These are phyloP conservation scores for Solanum hybrid DNA, from an alignment of 305 asterid species.

Conservation along the genomic window DNA sequence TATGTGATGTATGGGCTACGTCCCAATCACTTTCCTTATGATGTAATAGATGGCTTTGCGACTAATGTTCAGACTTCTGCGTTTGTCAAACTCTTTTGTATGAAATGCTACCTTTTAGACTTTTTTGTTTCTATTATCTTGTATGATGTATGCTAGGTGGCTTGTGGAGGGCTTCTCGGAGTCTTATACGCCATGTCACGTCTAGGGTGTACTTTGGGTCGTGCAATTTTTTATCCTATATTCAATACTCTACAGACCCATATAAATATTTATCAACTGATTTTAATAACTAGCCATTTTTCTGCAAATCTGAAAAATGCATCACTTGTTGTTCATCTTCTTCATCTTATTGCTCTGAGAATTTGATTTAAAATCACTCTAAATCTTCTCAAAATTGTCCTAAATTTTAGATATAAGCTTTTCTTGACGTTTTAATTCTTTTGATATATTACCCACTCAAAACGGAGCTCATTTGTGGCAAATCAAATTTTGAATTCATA, in stretches of 20 bases:
- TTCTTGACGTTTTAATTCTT: background rate
- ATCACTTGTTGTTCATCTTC: background rate
- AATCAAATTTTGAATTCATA: background rate
- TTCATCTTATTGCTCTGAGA: background rate
- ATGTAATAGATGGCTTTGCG: background rate
- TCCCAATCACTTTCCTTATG: background rate
- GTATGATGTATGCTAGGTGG: too few species aligned
- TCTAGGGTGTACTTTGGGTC: background rate
- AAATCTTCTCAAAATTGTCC: background rate
- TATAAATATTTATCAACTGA: background rate
- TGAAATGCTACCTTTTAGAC: background rate
- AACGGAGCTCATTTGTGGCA: background rate
- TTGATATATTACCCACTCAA: background rate
- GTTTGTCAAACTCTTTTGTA: background rate
- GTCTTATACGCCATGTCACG: background rate
- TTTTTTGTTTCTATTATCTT: background rate
- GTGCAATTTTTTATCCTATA: background rate
- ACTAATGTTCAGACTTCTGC: background rate
- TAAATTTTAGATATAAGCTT: too few species aligned
- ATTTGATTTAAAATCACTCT: background rate
- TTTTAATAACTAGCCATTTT: background rate
- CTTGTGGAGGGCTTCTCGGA: too few species aligned
- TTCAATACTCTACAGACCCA: background rate
- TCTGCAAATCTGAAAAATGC: too few species aligned
- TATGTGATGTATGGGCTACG: background rate